Evolutionary conservation across 805 yeast species (phyloP).

Genomic region (Sungouiozyma intestinalis): DNA sequence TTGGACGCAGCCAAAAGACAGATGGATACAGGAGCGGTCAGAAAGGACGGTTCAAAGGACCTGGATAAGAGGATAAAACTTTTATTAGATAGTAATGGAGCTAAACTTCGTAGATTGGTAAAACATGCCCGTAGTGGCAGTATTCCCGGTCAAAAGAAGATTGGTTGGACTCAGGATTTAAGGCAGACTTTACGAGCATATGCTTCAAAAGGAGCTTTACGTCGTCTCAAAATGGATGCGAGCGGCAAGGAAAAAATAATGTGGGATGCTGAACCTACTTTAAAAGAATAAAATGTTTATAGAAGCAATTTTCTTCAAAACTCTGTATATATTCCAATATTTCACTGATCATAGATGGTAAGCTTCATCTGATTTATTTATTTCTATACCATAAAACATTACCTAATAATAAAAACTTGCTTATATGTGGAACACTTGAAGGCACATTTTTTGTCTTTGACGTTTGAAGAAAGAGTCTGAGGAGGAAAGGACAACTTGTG

Average conservation of each 20-base stretch:
- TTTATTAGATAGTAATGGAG: constrained; percentile 2
- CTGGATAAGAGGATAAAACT: not conserved
- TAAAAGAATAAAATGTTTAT: not conserved
- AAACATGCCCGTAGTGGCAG: constrained; percentile 3
- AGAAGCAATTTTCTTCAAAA: not conserved
- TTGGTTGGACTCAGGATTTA: not conserved
- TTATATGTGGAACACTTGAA: too few relatives aligned
- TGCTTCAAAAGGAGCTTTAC: constrained; percentile 14
- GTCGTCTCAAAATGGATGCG: constrained; percentile 2
- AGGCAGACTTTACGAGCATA: constrained; percentile 13
- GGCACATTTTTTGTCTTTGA: too few relatives aligned
- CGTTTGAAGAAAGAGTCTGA: too few relatives aligned
- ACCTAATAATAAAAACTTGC: too few relatives aligned
- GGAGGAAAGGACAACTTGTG: not conserved
- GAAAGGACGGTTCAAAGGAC: constrained; percentile 3
- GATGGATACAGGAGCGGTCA: constrained; percentile 8
- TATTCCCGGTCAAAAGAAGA: constrained; percentile 6
- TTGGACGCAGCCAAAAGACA: constrained; percentile 18
- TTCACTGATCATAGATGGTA: not conserved
- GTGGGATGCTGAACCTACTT: not conserved
- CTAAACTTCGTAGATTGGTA: not conserved
- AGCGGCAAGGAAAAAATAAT: constrained; percentile 1
- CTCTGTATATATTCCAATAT: not conserved
- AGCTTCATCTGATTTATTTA: too few relatives aligned
- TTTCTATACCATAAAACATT: too few relatives aligned